A percentile compares a stretch with the other conserved stretches of the same genome.
Conservation (phyloP, 768 basidiomycete genomes). For the Rhizopogon vulgaris region DNA sequence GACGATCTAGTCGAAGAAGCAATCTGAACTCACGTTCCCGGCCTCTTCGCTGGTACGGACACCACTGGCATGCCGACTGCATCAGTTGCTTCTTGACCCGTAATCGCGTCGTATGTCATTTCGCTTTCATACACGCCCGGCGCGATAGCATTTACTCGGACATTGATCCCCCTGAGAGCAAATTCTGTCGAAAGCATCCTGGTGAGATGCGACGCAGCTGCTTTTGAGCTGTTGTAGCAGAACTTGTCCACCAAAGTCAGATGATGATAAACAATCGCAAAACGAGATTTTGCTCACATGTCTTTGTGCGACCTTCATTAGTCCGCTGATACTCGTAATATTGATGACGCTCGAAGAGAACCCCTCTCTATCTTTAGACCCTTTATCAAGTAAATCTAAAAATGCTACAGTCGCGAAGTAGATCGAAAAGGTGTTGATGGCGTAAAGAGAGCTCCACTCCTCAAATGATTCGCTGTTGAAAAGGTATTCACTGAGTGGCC, state of each 20-base stretch:
- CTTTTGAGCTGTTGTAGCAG: conserved; percentile 77
- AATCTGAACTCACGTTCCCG: conserved; percentile 55
- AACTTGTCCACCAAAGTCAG: conserved; percentile 40
- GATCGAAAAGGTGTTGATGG: conserved; percentile 67
- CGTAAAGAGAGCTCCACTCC: conserved; percentile 56
- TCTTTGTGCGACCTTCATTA: conserved; percentile 64
- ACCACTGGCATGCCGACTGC: conserved; percentile 51
- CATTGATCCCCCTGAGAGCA: conserved; percentile 57
- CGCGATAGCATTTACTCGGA: conserved; percentile 70
- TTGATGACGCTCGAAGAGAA: conserved; percentile 69
- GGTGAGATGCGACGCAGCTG: conserved; percentile 71
- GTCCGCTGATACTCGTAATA: conserved; percentile 71
- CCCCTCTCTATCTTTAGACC: conserved; percentile 50
- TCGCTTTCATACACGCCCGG: conserved; percentile 75
- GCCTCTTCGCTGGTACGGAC: conserved; percentile 54
- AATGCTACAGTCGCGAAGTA: conserved; percentile 77
- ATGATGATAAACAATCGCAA: not conserved
- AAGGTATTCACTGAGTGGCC: conserved; percentile 59
- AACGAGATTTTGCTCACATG: conserved; percentile 48
- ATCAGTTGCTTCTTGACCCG: conserved; percentile 40
- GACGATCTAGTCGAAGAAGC: not conserved
- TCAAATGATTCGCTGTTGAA: conserved; percentile 64
- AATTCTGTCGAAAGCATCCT: conserved; percentile 73
- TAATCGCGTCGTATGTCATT: conserved; percentile 56
- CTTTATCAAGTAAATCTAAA: conserved; percentile 68